phyloP scores from a whole-genome alignment of 768 basidiomycete genomes.

The Agaricus subrufescens region DNA sequence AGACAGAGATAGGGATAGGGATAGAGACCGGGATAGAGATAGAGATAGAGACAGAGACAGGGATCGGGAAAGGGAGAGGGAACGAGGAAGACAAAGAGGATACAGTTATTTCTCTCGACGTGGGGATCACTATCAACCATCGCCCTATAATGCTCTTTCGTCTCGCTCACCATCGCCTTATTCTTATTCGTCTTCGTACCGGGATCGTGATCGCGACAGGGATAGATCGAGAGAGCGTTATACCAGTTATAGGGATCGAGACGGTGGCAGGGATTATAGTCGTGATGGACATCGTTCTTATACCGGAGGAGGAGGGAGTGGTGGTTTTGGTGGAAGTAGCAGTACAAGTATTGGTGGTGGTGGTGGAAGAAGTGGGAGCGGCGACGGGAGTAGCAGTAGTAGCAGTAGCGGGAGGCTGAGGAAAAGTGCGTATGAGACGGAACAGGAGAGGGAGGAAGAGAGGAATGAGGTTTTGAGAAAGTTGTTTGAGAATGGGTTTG shows the following conservation, averaged over 20 bases:
- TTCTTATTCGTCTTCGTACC: constrained; percentile 7
- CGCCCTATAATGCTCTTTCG: constrained; percentile 1
- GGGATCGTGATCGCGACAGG: constrained; percentile 6
- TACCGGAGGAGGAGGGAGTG: no score
- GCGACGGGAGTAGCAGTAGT: not conserved
- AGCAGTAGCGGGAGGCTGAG: not conserved
- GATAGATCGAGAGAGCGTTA: not conserved
- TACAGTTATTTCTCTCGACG: constrained; percentile 7
- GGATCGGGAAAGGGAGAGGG: constrained; percentile 4
- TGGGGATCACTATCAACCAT: constrained; percentile 9
- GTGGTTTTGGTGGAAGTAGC: constrained; percentile 1
- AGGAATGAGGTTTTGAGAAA: constrained; percentile 39
- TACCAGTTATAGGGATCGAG: not conserved
- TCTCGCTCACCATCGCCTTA: constrained; percentile 8
- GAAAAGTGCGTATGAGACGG: constrained; percentile 17
- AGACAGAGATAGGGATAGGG: not conserved
- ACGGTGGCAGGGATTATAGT: not conserved
- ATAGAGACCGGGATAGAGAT: not conserved
- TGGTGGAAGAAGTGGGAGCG: not conserved
- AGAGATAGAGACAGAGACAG: constrained; percentile 1
- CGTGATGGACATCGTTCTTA: not conserved
- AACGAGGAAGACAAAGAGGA: constrained; percentile 4
- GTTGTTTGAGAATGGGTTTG: constrained; percentile 58
- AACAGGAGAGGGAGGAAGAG: constrained; percentile 31
- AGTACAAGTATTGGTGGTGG: not conserved